phyloP scores from a whole-genome alignment of 2,329 filamentous ascomycete species.

The Nannizziopsis arthrosporioides region DNA sequence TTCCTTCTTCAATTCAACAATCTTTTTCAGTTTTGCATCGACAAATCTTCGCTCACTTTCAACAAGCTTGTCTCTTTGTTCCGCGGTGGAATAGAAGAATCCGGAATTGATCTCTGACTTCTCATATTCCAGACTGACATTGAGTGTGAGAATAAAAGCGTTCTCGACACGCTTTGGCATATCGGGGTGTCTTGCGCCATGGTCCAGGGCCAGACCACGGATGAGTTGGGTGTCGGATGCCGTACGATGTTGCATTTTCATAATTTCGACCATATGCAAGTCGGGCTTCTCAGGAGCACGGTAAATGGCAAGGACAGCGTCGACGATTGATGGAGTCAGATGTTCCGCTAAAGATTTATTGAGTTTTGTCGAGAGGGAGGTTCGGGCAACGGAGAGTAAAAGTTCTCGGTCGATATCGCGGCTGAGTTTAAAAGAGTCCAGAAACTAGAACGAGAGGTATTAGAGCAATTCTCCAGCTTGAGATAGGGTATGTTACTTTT shows the following conservation, averaged over 20 bases:
- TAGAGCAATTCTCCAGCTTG: constrained; percentile 1
- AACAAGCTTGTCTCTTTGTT: constrained; percentile 94
- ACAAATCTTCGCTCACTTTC: constrained; percentile 94
- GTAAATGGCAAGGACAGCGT: constrained; percentile 91
- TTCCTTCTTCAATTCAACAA: constrained; percentile 95
- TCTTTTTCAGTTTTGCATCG: constrained; percentile 92
- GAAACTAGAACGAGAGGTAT: constrained; percentile 49
- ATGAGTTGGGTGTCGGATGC: constrained; percentile 95
- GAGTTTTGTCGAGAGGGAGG: constrained; percentile 89
- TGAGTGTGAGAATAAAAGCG: constrained; percentile 86
- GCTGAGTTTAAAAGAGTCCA: constrained; percentile 83
- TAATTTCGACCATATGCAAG: constrained; percentile 98
- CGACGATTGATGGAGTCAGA: constrained; percentile 89
- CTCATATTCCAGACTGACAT: constrained; percentile 95
- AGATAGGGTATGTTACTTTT: constrained; percentile 46
- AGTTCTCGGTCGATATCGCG: constrained; percentile 87
- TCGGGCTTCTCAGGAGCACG: constrained; percentile 82
- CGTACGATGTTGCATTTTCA: constrained; percentile 99
- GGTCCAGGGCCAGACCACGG: constrained; percentile 80
- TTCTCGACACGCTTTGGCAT: constrained; percentile 97
- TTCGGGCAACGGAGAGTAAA: constrained; percentile 81
- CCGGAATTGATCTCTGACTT: constrained; percentile 98
- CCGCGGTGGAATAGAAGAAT: constrained; percentile 96
- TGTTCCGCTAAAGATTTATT: constrained; percentile 79
- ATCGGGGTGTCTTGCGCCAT: constrained; percentile 90